Evolutionary conservation across 169 alveolate genomes (phyloP).

Genomic region (Eimeria sp.): DNA sequence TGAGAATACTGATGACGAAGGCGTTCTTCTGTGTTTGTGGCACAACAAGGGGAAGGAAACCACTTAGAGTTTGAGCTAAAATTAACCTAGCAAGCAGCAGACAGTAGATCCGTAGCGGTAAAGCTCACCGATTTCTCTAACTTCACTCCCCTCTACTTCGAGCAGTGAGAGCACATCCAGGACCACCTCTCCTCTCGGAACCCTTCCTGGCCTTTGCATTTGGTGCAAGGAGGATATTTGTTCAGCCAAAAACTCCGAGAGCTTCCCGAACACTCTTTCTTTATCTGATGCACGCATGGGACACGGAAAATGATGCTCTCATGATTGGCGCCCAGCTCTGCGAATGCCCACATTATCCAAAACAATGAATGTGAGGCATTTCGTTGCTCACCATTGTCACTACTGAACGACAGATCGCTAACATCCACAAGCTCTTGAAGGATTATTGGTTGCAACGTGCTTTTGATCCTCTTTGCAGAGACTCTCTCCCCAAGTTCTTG

Average conservation of each 20-base stretch:
- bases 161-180: conserved; percentile 34
- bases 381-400: conserved; percentile 27
- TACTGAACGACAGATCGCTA: conserved; percentile 32
- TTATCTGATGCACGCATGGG: conserved; percentile 9
- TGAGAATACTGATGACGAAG: conserved; percentile 64
- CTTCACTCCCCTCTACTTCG: conserved; percentile 37
- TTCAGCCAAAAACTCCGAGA: conserved; percentile 33
- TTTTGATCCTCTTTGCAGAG: background rate
- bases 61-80: background rate
- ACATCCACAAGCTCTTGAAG: conserved; percentile 52
- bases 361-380: background rate
- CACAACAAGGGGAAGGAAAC: background rate
- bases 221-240: conserved; percentile 35
- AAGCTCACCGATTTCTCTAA: conserved; percentile 28
- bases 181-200: conserved; percentile 60
- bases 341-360: background rate
- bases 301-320: background rate
- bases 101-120: background rate
- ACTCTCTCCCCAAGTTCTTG: conserved; percentile 13
- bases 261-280: conserved; percentile 59
- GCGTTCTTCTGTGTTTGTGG: conserved; percentile 26
- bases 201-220: conserved; percentile 56
- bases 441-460: conserved; percentile 23
- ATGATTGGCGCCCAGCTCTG: background rate
- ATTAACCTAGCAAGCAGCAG: background rate